A percentile compares a stretch with the other conserved stretches of the same genome.
Evolutionary conservation across 768 basidiomycete genomes (phyloP).

Genomic region (Rhodotorula paludigena): DNA sequence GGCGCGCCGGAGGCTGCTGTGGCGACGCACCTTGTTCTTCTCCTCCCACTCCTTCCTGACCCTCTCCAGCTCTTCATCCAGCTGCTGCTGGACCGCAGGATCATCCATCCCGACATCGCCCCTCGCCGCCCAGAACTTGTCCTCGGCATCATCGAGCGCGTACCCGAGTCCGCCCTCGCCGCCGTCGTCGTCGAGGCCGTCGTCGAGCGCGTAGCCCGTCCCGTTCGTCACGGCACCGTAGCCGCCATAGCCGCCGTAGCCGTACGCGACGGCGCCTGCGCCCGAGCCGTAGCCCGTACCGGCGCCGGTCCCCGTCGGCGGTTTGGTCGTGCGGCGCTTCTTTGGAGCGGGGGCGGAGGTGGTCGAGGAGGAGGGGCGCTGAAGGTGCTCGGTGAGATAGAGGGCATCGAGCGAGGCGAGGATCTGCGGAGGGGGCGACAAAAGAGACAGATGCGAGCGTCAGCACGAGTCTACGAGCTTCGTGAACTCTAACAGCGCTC

Average conservation of each 20-base stretch:
- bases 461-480: too few species aligned
- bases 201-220: neutral
- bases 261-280: neutral
- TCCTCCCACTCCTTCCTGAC: neutral
- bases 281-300: conserved; percentile 14
- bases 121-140: neutral
- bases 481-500: too few species aligned
- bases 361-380: neutral
- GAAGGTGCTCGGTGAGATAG: conserved; percentile 17
- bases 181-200: neutral
- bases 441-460: too few species aligned
- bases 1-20: too few species aligned
- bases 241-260: neutral
- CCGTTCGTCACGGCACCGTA: neutral
- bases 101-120: neutral
- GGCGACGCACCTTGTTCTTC: neutral
- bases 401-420: conserved; percentile 17
- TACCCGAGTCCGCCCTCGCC: neutral
- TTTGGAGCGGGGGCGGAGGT: neutral
- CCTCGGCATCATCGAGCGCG: neutral
- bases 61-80: neutral
- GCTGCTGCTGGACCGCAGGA: neutral
- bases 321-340: neutral
- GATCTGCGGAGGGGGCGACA: too few species aligned
- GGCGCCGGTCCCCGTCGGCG: conserved; percentile 1